Base-by-base conservation (phyloP, 148 eudicot species). In the Arbutus unedo region DNA sequence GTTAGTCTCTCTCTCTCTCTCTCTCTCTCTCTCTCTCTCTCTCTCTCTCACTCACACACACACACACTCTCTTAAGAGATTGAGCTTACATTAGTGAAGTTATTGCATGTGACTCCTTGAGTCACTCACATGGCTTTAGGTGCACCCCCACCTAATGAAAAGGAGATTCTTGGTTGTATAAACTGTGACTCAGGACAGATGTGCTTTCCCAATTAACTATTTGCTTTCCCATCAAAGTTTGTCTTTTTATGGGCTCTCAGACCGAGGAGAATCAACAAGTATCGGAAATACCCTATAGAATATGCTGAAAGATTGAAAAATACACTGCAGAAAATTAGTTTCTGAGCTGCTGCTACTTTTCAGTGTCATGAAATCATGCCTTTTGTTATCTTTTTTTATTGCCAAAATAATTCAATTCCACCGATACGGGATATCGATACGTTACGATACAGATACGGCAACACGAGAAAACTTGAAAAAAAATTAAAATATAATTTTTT, bases 1-100 rank as follows among this genome's bases (percentile, higher is more conserved):
- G 99, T 96, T 86, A 83, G 84, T 2, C 23, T 51, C 31, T 59
- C n/a, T 48, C 59, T 67, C 59, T 79, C 75, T 13, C 60, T 60
- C 41, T 47, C 44, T 15, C 70, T 31, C 18, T 31, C 50, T 8
- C 19, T 59, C 41, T 57, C 14, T 18, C 77, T 9, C 71, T 54
- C 51, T 1, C 18, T n/a, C 60, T 4, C 8, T 11, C 47, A 8
- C 49, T 21, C 38, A 43, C 81, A 13, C 10, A 0, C 67, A 0
- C n/a, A 2, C 19, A 2, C 18, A 0, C 38, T 0, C 66, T 55
- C 23, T 21, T 43, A 25, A 66, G 71, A 25, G 43, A 31, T 54
- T 13, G 3, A 54, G 56, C 15, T 66, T 11, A 1, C 2, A 66
- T 38, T 66, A 2, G 41, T 66, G 70, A 66, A 66, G 11, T 66